Evolutionary conservation across 768 basidiomycete species (phyloP).

Genomic region (Naganishia onofrii): DNA sequence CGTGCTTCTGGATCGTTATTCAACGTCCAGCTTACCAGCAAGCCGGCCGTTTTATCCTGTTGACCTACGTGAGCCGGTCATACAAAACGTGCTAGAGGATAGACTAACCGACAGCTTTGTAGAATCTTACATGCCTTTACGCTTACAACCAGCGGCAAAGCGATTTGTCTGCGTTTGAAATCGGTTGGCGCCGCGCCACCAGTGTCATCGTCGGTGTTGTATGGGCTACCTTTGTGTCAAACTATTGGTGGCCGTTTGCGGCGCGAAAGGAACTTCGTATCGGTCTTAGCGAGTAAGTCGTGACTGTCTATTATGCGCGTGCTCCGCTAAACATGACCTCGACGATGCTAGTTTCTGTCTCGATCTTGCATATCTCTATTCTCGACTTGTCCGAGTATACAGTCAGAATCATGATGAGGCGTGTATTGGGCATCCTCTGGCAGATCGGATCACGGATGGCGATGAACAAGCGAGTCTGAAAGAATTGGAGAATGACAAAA

Average conservation of each 20-base stretch:
- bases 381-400: slow-evolving; percentile 81
- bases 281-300: slow-evolving; percentile 76
- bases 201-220: slow-evolving; percentile 81
- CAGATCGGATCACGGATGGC: not conserved
- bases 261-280: slow-evolving; percentile 82
- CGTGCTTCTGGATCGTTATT: slow-evolving; percentile 84
- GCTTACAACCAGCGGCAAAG: slow-evolving; percentile 71
- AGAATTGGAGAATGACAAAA: slow-evolving; percentile 29
- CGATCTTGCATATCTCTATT: slow-evolving; percentile 92
- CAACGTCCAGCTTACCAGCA: slow-evolving; percentile 52
- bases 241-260: slow-evolving; percentile 95
- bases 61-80: slow-evolving; percentile 53
- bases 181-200: slow-evolving; percentile 73
- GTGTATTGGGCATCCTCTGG: slow-evolving; percentile 28
- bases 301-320: not conserved
- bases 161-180: slow-evolving; percentile 63
- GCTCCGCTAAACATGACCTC: not conserved
- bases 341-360: slow-evolving; percentile 69
- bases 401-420: slow-evolving; percentile 54
- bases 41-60: slow-evolving; percentile 43
- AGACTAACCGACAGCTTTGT: slow-evolving; percentile 52
- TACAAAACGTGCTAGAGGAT: slow-evolving; percentile 61
- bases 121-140: slow-evolving; percentile 78
- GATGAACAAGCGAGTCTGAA: slow-evolving; percentile 38
- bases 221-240: slow-evolving; percentile 82